Evolutionary conservation across 164 flowering plant species (phyloP).

Genomic region (Magnolia officinalis): DNA sequence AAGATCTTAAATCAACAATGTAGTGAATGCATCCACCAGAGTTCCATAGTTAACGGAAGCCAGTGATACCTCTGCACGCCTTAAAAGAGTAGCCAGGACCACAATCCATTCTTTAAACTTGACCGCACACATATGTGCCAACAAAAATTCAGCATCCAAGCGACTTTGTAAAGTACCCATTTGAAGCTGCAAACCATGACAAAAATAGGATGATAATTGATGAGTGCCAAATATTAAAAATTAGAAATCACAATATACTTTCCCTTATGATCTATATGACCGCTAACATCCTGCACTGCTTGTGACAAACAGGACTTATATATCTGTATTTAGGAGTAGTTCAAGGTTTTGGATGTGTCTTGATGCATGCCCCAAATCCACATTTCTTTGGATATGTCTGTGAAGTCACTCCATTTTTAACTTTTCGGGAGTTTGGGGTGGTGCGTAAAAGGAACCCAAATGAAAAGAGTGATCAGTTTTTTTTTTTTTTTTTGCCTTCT

Average conservation of each 20-base stretch:
- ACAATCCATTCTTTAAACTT: slow-evolving; percentile 99
- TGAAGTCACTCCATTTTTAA: too few species aligned
- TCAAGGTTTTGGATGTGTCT: too few species aligned
- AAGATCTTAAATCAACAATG: not conserved
- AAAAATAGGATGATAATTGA: not conserved
- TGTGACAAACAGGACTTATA: too few species aligned
- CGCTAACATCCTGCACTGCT: too few species aligned
- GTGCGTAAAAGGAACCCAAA: too few species aligned
- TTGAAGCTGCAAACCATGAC: slow-evolving; percentile 59
- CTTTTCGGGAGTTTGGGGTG: too few species aligned
- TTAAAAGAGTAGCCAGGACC: slow-evolving; percentile 86
- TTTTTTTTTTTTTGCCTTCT: too few species aligned
- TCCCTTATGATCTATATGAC: not conserved
- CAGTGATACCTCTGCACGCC: slow-evolving; percentile 77
- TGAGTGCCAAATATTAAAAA: not conserved
- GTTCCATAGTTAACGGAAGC: not conserved
- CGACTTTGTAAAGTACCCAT: slow-evolving; percentile 91
- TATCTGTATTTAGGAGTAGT: too few species aligned
- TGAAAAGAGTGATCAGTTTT: too few species aligned
- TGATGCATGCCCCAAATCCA: too few species aligned
- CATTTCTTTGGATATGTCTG: too few species aligned
- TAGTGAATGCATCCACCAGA: not conserved
- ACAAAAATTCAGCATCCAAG: slow-evolving; percentile 92
- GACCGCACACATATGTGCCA: slow-evolving; percentile 97
- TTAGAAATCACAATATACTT: not conserved